Evolutionary conservation across 2,329 filamentous ascomycete genomes (phyloP).

Genomic region (Aspergillus puulaauensis): DNA sequence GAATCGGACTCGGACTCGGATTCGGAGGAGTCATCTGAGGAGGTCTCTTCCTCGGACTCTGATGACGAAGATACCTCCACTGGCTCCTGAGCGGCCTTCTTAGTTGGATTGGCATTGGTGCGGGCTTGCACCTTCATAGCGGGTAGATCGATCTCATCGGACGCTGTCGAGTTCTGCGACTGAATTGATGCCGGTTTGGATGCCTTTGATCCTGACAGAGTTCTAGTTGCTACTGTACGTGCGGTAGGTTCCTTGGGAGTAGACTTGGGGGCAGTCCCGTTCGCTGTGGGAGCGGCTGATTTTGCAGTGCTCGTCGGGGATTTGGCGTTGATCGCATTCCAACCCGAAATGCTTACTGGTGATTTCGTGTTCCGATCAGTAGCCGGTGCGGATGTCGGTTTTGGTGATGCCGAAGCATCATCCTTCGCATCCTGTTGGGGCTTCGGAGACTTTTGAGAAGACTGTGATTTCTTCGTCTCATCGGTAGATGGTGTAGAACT

Average conservation of each 20-base stretch:
- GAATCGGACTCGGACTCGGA: constrained; percentile 9
- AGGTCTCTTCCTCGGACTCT: background rate
- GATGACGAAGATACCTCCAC: constrained; percentile 9
- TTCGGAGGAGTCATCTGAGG: constrained; percentile 1
- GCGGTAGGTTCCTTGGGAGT: background rate
- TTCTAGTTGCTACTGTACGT: background rate
- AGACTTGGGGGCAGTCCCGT: background rate
- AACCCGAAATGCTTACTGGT: background rate
- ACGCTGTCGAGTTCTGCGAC: constrained; percentile 9
- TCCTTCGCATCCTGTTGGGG: background rate
- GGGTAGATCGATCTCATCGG: constrained; percentile 1
- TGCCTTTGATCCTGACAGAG: background rate
- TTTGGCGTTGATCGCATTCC: constrained; percentile 7
- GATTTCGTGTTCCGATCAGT: background rate
- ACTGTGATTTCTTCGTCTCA: background rate
- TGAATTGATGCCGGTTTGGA: background rate
- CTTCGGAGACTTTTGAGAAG: background rate
- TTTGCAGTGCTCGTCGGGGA: background rate
- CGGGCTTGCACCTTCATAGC: constrained; percentile 3
- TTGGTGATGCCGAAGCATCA: background rate
- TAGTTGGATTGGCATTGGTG: background rate
- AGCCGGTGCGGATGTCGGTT: background rate
- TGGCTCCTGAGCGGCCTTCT: background rate
- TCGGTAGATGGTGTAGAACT: background rate
- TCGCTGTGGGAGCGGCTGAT: background rate